Percentiles rank a stretch among this genome's conserved stretches.
These are phyloP conservation scores for Clitopilus hobsonii DNA, from an alignment of 768 basidiomycete genomes.

Conservation along the genomic window DNA sequence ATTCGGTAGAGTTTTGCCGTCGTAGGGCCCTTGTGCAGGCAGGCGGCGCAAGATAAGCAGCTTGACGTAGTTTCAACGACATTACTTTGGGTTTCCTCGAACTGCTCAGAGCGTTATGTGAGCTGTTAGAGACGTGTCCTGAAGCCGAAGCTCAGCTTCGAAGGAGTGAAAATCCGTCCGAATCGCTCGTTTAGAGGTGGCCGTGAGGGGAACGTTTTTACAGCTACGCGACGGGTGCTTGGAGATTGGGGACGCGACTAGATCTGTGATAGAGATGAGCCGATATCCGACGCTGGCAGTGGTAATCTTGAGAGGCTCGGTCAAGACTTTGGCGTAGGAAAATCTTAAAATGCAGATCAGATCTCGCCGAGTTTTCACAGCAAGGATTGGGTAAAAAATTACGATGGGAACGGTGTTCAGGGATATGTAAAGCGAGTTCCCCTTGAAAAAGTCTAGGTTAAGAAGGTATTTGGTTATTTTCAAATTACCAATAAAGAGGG, in stretches of 20 bases:
- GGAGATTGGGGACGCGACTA: background rate
- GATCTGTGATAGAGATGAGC: background rate
- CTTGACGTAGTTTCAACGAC: constrained; percentile 27
- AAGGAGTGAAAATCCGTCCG: background rate
- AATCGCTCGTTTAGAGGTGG: background rate
- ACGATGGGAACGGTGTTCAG: constrained; percentile 1
- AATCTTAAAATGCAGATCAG: constrained; percentile 1
- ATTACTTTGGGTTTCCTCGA: constrained; percentile 20
- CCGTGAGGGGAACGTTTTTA: background rate
- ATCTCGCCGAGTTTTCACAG: constrained; percentile 1
- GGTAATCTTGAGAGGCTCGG: background rate
- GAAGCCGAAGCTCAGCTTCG: constrained; percentile 11
- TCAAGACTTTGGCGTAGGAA: background rate
- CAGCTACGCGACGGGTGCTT: background rate
- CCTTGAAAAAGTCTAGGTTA: background rate
- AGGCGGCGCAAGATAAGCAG: constrained; percentile 14
- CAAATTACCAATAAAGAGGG: background rate
- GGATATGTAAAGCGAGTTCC: constrained; percentile 1
- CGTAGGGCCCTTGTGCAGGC: constrained; percentile 14
- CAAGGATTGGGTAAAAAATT: background rate
- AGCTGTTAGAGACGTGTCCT: constrained; percentile 6
- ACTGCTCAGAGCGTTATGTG: constrained; percentile 8
- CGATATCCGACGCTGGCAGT: constrained; percentile 1
- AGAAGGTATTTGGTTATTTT: background rate
- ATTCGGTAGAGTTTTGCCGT: constrained; percentile 21